A percentile compares a stretch with the other conserved stretches of the same genome.
phyloP scores from a whole-genome alignment of 2,329 filamentous ascomycete species.

The Plenodomus biglobosus region DNA sequence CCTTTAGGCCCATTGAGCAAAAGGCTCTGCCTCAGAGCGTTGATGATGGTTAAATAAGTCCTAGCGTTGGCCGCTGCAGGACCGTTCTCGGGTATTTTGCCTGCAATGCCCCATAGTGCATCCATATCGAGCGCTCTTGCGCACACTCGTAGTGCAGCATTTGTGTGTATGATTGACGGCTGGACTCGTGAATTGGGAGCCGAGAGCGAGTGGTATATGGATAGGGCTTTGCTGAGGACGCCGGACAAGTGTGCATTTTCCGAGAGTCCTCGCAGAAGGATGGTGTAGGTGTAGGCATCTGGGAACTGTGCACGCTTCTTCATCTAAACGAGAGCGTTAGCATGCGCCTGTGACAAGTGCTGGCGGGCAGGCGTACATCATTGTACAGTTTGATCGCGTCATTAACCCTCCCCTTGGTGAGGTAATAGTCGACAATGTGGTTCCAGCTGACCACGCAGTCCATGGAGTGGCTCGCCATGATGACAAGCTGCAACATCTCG shows the following conservation, averaged over 20 bases:
- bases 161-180: constrained; percentile 80
- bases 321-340: constrained; percentile 59
- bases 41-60: constrained; percentile 83
- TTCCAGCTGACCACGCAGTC: constrained; percentile 84
- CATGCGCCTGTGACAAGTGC: not conserved
- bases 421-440: constrained; percentile 71
- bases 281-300: constrained; percentile 80
- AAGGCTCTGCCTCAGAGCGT: constrained; percentile 61
- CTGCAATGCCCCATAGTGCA: constrained; percentile 73
- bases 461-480: constrained; percentile 65
- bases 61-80: constrained; percentile 64
- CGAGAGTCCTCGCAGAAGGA: constrained; percentile 75
- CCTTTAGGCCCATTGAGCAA: constrained; percentile 29
- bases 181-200: constrained; percentile 63
- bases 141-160: constrained; percentile 84
- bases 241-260: constrained; percentile 59
- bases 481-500: constrained; percentile 68
- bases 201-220: constrained; percentile 75
- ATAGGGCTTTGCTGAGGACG: constrained; percentile 68
- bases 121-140: constrained; percentile 74
- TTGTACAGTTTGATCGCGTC: constrained; percentile 82
- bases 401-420: constrained; percentile 62
- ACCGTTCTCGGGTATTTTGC: constrained; percentile 67
- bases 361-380: constrained; percentile 59
- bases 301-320: constrained; percentile 86